Evolutionary conservation across 306 rosid genomes (phyloP), one percentile per base, ranked within the genome.

Genomic region (Fragaria iinumae): DNA sequence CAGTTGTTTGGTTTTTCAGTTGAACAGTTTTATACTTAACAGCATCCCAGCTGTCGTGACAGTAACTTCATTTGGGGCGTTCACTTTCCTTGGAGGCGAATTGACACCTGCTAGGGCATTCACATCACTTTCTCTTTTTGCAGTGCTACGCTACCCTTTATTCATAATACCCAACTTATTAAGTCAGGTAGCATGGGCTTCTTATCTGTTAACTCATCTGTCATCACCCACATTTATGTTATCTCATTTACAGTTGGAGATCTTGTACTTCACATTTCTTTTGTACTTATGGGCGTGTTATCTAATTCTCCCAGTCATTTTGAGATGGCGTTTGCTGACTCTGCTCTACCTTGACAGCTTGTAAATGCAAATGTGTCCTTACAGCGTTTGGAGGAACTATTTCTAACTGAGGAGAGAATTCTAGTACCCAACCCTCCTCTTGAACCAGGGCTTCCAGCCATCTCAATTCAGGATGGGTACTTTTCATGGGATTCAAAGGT

Each of bases 401-500:
- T 93, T 78, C 86, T 84, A 71, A 80, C 81, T 44, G 91, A 91
- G 80, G 98, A 90, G 82, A 75, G 93, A 83, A 65, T 78, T 80
- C 84, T 89, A 55, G 77, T 72, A 50, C 91, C 88, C n/a, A 93
- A 90, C 81, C 96, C 85, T 18, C 92, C 96, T 41, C 75, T 90
- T 81, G 82, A 87, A 74, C 88, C 87, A 6, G 93, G 83, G 70
- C 85, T 88, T 78, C 93, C 97, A 34, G 97, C 93, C 73, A 87
- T 93, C 45, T 88, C 91, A 74, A 89, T 93, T 29, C 83, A 79
- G 76, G 77, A 93, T 79, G 98, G 98, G 16, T 76, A 74, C 80
- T 91, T 93, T 84, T 93, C 97, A 17, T 93, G 98, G 97, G 92
- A 93, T 80, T 48, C 86, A 45, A 86, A 88, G 97, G 97, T 93